A percentile compares a stretch with the other conserved stretches of the same genome.
Evolutionary conservation across 1,284 basidiomycete genomes (phyloP).

Genomic region (Termitomyces sp.): DNA sequence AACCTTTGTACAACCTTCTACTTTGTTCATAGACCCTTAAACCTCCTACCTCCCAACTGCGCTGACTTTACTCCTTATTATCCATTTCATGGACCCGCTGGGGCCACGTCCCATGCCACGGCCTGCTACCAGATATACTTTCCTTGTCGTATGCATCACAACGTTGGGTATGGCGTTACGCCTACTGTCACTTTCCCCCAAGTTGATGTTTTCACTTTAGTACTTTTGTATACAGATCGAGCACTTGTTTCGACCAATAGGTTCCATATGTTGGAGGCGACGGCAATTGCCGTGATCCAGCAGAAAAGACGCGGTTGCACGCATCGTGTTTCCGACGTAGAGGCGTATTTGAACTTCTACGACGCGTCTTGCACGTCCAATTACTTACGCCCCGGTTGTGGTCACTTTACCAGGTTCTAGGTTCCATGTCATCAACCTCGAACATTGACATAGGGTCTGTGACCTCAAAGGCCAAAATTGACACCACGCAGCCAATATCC

Average conservation of each 20-base stretch:
- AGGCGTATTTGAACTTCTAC: neutral
- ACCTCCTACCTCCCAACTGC: neutral
- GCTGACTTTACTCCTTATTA: slow-evolving; percentile 25
- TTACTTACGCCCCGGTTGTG: neutral
- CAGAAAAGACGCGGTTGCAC: no score
- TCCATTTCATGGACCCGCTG: no score
- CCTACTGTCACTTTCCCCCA: no score
- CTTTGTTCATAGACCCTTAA: neutral
- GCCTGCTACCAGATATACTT: no score
- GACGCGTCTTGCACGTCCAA: neutral
- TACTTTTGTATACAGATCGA: no score
- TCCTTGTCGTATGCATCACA: no score
- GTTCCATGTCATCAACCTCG: neutral
- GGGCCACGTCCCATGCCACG: no score
- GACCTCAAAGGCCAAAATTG: neutral
- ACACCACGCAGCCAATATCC: neutral
- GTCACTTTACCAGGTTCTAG: no score
- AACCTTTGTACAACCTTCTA: neutral
- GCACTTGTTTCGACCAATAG: no score
- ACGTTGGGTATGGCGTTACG: no score
- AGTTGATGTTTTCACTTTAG: no score
- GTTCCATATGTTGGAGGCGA: no score
- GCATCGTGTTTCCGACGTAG: neutral
- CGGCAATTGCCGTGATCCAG: neutral
- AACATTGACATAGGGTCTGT: neutral